Conservation (phyloP, 2,329 filamentous ascomycete species). For the Elsinoe fawcettii region DNA sequence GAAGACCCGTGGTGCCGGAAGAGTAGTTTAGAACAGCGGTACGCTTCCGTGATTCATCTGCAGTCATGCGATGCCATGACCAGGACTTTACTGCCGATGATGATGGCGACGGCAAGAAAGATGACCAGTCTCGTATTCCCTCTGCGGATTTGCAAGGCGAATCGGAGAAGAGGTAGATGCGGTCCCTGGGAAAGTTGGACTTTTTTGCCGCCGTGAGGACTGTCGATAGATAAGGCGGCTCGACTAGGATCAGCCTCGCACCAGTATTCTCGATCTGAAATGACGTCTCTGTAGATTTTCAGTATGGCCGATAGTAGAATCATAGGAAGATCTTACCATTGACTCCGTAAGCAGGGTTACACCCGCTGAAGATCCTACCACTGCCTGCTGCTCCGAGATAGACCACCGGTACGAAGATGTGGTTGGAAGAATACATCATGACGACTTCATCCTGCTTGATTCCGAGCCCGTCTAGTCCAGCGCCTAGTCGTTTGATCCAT, state of each 20-base stretch:
- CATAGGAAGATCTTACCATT: slow-evolving; percentile 30
- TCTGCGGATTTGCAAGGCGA: slow-evolving; percentile 24
- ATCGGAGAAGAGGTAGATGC: slow-evolving; percentile 46
- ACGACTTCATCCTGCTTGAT: slow-evolving; percentile 45
- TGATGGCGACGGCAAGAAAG: slow-evolving; percentile 22
- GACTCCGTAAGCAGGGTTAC: slow-evolving; percentile 47
- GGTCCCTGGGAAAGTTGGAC: slow-evolving; percentile 33
- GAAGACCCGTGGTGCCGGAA: slow-evolving; percentile 35
- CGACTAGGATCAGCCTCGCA: slow-evolving; percentile 44
- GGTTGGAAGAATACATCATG: slow-evolving; percentile 48
- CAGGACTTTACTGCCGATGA: slow-evolving; percentile 28
- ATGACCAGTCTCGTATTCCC: slow-evolving; percentile 38
- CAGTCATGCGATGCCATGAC: slow-evolving; percentile 35
- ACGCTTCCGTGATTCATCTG: slow-evolving; percentile 29
- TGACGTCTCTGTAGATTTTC: slow-evolving; percentile 37
- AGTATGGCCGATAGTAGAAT: background rate
- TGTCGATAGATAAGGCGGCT: slow-evolving; percentile 40
- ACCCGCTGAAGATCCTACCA: slow-evolving; percentile 48
- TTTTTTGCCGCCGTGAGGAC: slow-evolving; percentile 39
- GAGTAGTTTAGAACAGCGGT: slow-evolving; percentile 25
- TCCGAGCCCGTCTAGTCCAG: slow-evolving; percentile 42
- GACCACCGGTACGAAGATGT: slow-evolving; percentile 48
- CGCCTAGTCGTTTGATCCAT: slow-evolving; percentile 47
- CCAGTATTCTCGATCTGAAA: slow-evolving; percentile 47
- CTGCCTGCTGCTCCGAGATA: slow-evolving; percentile 48